A percentile compares a stretch with the other conserved stretches of the same genome.
phyloP scores from a whole-genome alignment of 192 early-diverging fungal species.

The Coemansia sp. region DNA sequence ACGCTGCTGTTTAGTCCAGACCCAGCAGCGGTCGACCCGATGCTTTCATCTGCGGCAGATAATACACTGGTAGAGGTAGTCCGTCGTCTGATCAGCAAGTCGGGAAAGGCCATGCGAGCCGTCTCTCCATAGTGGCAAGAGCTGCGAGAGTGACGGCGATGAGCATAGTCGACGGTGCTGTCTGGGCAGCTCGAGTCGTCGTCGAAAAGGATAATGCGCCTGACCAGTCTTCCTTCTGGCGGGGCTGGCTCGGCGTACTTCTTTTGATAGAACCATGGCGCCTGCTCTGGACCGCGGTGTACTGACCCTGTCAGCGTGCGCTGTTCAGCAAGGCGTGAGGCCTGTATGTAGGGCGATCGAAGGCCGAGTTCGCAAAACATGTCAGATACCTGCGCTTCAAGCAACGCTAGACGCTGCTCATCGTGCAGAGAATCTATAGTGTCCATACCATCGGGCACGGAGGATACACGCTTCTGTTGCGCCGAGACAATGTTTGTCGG shows the following conservation, averaged over 20 bases:
- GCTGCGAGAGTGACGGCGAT: not conserved
- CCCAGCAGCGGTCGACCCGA: conserved; percentile 10
- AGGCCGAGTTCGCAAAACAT: conserved; percentile 45
- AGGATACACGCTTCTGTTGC: not conserved
- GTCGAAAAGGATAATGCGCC: conserved; percentile 34
- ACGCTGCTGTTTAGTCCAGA: not conserved
- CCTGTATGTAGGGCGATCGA: conserved; percentile 23
- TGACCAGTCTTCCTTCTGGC: not conserved
- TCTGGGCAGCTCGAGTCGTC: conserved; percentile 51
- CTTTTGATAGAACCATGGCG: conserved; percentile 26
- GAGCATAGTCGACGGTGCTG: not conserved
- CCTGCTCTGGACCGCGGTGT: not conserved
- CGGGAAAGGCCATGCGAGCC: not conserved
- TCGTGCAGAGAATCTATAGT: not conserved
- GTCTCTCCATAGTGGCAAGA: not conserved
- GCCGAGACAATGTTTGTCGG: not conserved
- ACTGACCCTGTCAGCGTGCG: not conserved
- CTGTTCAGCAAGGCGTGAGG: conserved; percentile 7
- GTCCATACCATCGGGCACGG: not conserved
- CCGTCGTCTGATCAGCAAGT: not conserved
- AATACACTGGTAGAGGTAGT: conserved; percentile 9
- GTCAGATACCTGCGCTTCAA: conserved; percentile 42
- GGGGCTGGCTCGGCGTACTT: conserved; percentile 6
- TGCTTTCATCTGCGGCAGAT: conserved; percentile 15
- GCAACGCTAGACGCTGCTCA: conserved; percentile 14